Evolutionary conservation across 257 asterid genomes (phyloP).

Genomic region (Voacanga thouarsii): DNA sequence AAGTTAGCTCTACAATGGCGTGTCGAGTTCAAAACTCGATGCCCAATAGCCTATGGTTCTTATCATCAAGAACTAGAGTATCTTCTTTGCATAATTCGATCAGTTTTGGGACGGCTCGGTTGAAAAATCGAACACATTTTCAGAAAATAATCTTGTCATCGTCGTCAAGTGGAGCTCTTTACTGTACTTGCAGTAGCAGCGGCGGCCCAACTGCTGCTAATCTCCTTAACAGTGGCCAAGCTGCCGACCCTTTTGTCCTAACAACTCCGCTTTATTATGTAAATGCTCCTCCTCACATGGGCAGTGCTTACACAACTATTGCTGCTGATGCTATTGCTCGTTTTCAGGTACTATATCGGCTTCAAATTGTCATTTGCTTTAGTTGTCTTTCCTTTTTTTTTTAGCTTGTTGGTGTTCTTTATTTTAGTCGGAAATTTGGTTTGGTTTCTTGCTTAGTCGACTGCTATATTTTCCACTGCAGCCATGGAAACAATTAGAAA

Average conservation of each 20-base stretch:
- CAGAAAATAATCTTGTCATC: conserved; percentile 8
- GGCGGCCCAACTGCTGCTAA: not conserved
- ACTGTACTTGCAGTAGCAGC: conserved; percentile 46
- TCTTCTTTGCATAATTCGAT: conserved; percentile 24
- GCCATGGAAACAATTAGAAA: not conserved
- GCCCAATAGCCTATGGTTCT: conserved; percentile 50
- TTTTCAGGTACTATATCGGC: conserved; percentile 59
- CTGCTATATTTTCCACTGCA: not conserved
- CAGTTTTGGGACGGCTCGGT: conserved; percentile 18
- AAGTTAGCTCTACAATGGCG: conserved; percentile 36
- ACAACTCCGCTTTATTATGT: conserved; percentile 97
- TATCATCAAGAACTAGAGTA: conserved; percentile 31
- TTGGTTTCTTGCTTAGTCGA: not conserved
- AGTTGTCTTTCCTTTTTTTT: not conserved
- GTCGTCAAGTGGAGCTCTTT: conserved; percentile 33
- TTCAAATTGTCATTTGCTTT: not conserved
- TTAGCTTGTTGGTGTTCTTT: not conserved
- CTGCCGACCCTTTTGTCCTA: conserved; percentile 55
- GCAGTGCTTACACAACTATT: conserved; percentile 95
- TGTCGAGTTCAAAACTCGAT: conserved; percentile 56
- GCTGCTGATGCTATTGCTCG: conserved; percentile 96
- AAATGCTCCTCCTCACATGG: conserved; percentile 98
- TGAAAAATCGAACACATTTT: conserved; percentile 27
- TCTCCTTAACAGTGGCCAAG: not conserved
- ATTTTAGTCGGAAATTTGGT: not conserved